Base-by-base conservation (phyloP, 805 yeast genomes). In the Candida nonsorbophila region DNA sequence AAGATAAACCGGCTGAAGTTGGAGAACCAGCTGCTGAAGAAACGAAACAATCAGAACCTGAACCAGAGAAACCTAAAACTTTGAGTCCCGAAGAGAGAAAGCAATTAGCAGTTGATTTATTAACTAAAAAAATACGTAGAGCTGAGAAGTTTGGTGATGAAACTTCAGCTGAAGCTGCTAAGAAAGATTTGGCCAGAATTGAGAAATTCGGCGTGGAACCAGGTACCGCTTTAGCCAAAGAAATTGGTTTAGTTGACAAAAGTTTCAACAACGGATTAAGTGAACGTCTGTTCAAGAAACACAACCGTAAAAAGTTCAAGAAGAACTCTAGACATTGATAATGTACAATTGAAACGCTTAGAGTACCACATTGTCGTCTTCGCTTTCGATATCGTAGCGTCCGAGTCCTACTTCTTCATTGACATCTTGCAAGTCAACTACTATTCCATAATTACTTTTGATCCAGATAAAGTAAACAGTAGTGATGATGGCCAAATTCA, bases 121-220 rank as follows among this genome's bases (percentile, higher is more conserved):
- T 88, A 43, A 71, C 66, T 34, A 76, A 75, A 45, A 82, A 81
- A 49, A 68, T 86, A 32, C 64, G 63, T 28, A 72, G 97, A 46
- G 82, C 87, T 11, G 74, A 74, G 49, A 84, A 84, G 53, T 88
- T 87, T 45, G 92, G 90, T 14, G 72, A 68, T 37, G 86, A 79
- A 29, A 62, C 62, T n/a, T 60, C 58, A 13, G 70, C 73, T 15
- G 65, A 65, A 21, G 67, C 63, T 13, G 73, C 82, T 27, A 74
- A 74, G 47, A 76, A 73, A 37, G 79, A 74, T 37, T 61, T 86
- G 44, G 67, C 67, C 20, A 74, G 95, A 50, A 75, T 87, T 39
- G 79, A 80, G 51, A 86, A 84, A 62, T 88, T 86, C 50, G 97
- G 97, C 16, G 74, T 85, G 28, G 81, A 78, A 37, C 51, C 67